phyloP scores from a whole-genome alignment of 306 rosid genomes.

The Mimosa pudica region DNA sequence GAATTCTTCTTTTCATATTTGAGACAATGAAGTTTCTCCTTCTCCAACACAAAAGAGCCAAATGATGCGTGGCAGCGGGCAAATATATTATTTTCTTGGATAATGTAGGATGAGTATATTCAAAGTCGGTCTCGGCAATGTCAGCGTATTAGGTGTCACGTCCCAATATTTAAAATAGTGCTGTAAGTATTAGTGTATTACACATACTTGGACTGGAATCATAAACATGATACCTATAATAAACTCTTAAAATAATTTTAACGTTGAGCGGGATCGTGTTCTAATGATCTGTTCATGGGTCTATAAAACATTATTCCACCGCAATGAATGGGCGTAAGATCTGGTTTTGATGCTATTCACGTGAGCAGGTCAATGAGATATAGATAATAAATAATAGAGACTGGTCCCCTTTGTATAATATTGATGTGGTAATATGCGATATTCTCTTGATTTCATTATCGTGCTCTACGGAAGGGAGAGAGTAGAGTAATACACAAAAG shows the following conservation, averaged over 20 bases:
- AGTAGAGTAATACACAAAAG: background rate
- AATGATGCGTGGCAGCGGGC: background rate
- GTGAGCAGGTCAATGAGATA: background rate
- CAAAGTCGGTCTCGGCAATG: background rate
- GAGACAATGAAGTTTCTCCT: background rate
- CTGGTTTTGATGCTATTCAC: background rate
- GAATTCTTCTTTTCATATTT: background rate
- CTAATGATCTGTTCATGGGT: background rate
- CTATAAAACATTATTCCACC: no score
- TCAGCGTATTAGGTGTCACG: background rate
- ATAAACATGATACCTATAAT: background rate
- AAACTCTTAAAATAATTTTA: background rate
- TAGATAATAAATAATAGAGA: background rate
- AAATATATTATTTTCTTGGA: background rate
- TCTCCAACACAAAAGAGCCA: background rate
- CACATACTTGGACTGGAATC: background rate
- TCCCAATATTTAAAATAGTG: background rate
- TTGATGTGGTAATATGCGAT: background rate
- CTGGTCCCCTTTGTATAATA: background rate
- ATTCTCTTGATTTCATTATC: background rate
- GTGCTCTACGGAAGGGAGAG: background rate
- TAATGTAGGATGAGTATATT: background rate
- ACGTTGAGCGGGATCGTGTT: background rate
- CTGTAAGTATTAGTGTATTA: background rate
- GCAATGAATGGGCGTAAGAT: background rate